Percentiles rank a stretch among this genome's conserved stretches.
phyloP scores from a whole-genome alignment of 176 grass and related monocot genomes.

The Elymus sibiricus region DNA sequence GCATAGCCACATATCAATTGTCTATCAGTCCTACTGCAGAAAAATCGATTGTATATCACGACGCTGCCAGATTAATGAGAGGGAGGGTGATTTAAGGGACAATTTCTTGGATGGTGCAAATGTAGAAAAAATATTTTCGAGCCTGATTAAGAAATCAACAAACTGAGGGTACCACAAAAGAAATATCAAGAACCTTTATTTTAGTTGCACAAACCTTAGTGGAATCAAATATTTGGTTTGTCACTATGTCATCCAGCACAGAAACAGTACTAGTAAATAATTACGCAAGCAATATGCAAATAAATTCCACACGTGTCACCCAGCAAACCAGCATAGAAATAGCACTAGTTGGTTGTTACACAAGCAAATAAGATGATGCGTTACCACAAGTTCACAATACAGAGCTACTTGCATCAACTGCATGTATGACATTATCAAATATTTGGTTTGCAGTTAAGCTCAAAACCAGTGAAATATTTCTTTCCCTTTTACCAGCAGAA shows the following conservation, averaged over 20 bases:
- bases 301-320: not conserved
- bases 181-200: not conserved
- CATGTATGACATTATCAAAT: slow-evolving; percentile 13
- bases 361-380: not conserved
- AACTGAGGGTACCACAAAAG: not conserved
- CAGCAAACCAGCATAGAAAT: slow-evolving; percentile 2
- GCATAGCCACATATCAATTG: not conserved
- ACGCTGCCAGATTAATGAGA: not conserved
- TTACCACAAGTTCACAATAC: not conserved
- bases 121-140: not conserved
- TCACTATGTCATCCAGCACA: not conserved
- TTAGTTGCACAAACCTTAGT: not conserved
- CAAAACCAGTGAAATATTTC: not conserved
- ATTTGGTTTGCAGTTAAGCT: not conserved
- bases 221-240: not conserved
- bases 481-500: not conserved
- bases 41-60: not conserved
- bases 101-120: not conserved
- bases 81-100: not conserved
- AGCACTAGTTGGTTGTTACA: not conserved
- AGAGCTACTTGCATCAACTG: not conserved
- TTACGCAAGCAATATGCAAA: not conserved
- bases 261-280: not conserved
- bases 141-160: not conserved
- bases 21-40: not conserved